phyloP scores from a whole-genome alignment of 169 alveolate genomes.

The Perkinsus marinus region DNA sequence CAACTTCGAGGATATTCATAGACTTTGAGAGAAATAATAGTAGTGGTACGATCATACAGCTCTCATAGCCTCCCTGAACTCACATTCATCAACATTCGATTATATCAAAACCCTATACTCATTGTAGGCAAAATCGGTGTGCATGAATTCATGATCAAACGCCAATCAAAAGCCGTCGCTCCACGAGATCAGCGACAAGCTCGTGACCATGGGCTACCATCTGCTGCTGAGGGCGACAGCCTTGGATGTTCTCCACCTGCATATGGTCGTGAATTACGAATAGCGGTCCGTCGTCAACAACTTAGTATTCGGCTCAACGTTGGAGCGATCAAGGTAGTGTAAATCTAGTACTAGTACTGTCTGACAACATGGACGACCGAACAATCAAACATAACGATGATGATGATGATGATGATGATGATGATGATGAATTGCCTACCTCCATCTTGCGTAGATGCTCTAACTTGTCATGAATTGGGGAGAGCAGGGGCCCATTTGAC shows the following conservation, averaged over 20 bases:
- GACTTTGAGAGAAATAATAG: background rate
- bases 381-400: background rate
- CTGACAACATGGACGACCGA: background rate
- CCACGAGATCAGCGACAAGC: background rate
- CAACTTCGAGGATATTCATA: background rate
- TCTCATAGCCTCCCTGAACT: background rate
- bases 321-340: background rate
- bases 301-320: background rate
- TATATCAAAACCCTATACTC: background rate
- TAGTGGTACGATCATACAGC: background rate
- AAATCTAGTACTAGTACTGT: background rate
- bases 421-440: no score
- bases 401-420: no score
- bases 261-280: background rate
- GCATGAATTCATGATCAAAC: background rate
- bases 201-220: background rate
- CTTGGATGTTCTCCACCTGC: background rate
- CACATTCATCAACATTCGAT: background rate
- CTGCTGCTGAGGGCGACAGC: background rate
- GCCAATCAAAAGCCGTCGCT: background rate
- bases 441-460: conserved; percentile 76
- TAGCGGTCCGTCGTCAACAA: background rate
- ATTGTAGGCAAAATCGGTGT: background rate
- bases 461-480: conserved; percentile 63
- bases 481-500: no score